phyloP scores from a whole-genome alignment of 1,139 yeast species.

The Chernovozyma sophiae-reginae region DNA sequence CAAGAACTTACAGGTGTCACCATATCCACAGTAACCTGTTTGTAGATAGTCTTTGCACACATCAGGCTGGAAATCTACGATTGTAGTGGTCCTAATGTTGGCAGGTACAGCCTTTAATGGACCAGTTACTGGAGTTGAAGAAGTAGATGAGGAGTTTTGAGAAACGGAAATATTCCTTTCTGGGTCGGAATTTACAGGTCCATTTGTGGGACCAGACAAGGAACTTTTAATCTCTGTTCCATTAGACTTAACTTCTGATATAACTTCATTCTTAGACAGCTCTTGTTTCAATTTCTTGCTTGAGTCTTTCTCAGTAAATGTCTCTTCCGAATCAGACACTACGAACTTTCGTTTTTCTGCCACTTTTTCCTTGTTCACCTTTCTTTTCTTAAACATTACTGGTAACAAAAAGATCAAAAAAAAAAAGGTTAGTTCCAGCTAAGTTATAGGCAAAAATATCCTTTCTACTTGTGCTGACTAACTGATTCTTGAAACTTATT shows the following conservation, averaged over 20 bases:
- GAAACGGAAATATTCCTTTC: neutral
- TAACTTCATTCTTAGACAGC: too few species aligned
- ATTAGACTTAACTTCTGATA: too few species aligned
- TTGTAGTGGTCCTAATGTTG: conserved; percentile 64
- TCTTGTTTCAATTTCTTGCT: neutral
- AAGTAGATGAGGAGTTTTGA: neutral
- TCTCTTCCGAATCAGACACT: neutral
- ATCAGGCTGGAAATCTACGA: conserved; percentile 91
- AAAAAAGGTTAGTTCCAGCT: too few species aligned
- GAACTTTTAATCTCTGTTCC: too few species aligned
- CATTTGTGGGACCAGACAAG: too few species aligned
- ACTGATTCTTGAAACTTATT: too few species aligned
- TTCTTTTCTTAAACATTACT: conserved; percentile 35
- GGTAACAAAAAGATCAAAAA: neutral
- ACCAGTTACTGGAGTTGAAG: conserved; percentile 7
- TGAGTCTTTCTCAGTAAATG: neutral
- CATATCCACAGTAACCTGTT: conserved; percentile 96
- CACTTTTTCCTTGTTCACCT: conserved; percentile 17
- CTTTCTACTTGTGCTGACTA: too few species aligned
- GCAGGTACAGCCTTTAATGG: conserved; percentile 34
- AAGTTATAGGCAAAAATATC: too few species aligned
- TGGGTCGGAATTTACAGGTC: too few species aligned
- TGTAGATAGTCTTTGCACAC: conserved; percentile 89
- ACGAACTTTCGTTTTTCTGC: conserved; percentile 15
- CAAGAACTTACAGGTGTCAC: conserved; percentile 95